A percentile compares a stretch with the other conserved stretches of the same genome.
Evolutionary conservation across 371 early-diverging fungal species (phyloP).

Genomic region (Mucor circinelloides): DNA sequence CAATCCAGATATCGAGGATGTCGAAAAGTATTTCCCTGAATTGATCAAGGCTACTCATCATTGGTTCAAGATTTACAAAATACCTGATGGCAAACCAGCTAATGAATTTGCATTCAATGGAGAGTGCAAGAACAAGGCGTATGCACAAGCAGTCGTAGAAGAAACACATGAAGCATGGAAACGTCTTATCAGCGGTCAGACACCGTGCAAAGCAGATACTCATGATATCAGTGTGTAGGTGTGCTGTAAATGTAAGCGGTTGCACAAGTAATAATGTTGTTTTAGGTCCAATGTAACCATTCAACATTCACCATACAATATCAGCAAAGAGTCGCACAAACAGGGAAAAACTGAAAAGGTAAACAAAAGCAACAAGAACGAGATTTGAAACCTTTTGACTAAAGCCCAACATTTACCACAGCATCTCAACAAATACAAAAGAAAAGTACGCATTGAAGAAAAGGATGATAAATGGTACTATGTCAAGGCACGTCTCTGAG

Average conservation of each 20-base stretch:
- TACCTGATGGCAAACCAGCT: constrained; percentile 99
- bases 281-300: constrained; percentile 38
- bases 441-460: background rate
- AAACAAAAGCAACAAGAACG: background rate
- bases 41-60: constrained; percentile 94
- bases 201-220: constrained; percentile 43
- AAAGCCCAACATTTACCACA: background rate
- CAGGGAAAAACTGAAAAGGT: constrained; percentile 12
- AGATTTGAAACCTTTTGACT: background rate
- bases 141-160: constrained; percentile 53
- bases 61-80: constrained; percentile 99
- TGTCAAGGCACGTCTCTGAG: constrained; percentile 30
- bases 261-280: background rate
- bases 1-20: constrained; percentile 89
- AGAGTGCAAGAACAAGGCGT: constrained; percentile 79
- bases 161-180: constrained; percentile 66
- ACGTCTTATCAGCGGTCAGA: constrained; percentile 44
- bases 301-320: constrained; percentile 35
- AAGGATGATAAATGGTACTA: constrained; percentile 44
- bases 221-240: constrained; percentile 36
- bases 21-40: constrained; percentile 96
- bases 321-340: constrained; percentile 19
- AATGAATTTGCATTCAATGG: constrained; percentile 98
- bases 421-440: constrained; percentile 10
- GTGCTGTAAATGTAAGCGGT: background rate